Evolutionary conservation across 2,329 filamentous ascomycete genomes (phyloP).

Genomic region (Cytospora leucostoma): DNA sequence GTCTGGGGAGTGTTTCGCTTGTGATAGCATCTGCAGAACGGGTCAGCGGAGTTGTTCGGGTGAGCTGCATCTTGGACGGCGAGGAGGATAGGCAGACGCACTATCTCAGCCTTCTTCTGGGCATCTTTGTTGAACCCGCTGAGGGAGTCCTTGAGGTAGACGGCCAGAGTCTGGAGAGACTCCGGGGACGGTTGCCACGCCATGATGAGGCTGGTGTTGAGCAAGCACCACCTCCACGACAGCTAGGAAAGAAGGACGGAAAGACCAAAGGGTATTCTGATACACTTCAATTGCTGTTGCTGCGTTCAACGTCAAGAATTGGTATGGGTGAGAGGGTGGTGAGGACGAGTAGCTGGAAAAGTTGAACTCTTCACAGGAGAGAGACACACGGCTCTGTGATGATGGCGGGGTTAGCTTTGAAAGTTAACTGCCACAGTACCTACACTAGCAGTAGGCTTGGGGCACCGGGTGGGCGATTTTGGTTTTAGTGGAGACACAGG

Average conservation of each 20-base stretch:
- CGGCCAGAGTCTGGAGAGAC: conserved; percentile 84
- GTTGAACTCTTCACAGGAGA: conserved; percentile 13
- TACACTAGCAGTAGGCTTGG: neutral
- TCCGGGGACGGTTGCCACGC: conserved; percentile 89
- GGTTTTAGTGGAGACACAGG: neutral
- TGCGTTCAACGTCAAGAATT: conserved; percentile 2
- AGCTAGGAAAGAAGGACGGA: conserved; percentile 9
- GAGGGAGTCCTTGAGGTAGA: conserved; percentile 88
- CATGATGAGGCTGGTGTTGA: conserved; percentile 54
- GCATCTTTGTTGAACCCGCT: conserved; percentile 77
- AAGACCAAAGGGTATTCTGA: conserved; percentile 5
- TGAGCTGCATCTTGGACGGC: conserved; percentile 13
- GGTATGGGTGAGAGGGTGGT: conserved; percentile 1
- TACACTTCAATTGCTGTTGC: neutral
- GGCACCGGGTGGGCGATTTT: neutral
- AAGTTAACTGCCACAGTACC: neutral
- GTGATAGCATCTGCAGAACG: conserved; percentile 75
- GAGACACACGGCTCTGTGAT: conserved; percentile 7
- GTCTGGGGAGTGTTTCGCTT: conserved; percentile 85
- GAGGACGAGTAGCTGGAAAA: conserved; percentile 12
- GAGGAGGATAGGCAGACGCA: conserved; percentile 49
- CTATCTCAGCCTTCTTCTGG: conserved; percentile 87
- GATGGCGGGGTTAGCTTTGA: conserved; percentile 3
- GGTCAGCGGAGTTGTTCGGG: conserved; percentile 5
- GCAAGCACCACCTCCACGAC: conserved; percentile 26